These are phyloP conservation scores for Zygoascus hellenicus DNA, from an alignment of 1,139 yeast species.

Conservation along the genomic window DNA sequence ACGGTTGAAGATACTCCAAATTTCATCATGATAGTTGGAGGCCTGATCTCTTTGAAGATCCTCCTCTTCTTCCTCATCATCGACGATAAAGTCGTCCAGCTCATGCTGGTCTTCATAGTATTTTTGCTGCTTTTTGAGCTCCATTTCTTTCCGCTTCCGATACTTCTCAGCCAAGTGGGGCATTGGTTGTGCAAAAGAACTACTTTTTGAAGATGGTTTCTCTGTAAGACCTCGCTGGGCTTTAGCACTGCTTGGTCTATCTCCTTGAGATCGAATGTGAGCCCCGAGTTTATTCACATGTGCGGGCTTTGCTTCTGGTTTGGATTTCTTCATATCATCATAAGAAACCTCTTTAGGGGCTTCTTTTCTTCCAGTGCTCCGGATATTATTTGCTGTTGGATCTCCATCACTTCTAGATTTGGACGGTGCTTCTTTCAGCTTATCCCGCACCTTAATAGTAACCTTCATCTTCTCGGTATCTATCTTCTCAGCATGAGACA, in stretches of 20 bases:
- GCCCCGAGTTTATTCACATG: background rate
- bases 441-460: slow-evolving; percentile 28
- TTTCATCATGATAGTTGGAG: slow-evolving; percentile 76
- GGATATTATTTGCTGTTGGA: background rate
- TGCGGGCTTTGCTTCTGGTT: background rate
- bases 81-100: slow-evolving; percentile 34
- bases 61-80: slow-evolving; percentile 32
- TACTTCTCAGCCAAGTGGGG: slow-evolving; percentile 15
- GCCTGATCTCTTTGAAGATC: slow-evolving; percentile 19
- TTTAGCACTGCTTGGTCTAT: background rate
- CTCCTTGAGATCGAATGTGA: no score
- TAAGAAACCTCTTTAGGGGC: background rate
- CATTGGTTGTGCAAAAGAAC: slow-evolving; percentile 19
- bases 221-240: background rate
- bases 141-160: slow-evolving; percentile 11
- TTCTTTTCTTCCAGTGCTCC: background rate
- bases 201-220: background rate
- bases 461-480: slow-evolving; percentile 34
- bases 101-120: slow-evolving; percentile 29
- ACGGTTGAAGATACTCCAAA: slow-evolving; percentile 77
- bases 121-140: slow-evolving; percentile 7
- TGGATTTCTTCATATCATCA: background rate
- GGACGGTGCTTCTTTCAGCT: no score
- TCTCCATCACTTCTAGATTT: no score
- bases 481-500: slow-evolving; percentile 36